Evolutionary conservation across 2,329 filamentous ascomycete species (phyloP), one percentile per base, ranked within the genome.

Genomic region (Aspergillus quadrilineatus): DNA sequence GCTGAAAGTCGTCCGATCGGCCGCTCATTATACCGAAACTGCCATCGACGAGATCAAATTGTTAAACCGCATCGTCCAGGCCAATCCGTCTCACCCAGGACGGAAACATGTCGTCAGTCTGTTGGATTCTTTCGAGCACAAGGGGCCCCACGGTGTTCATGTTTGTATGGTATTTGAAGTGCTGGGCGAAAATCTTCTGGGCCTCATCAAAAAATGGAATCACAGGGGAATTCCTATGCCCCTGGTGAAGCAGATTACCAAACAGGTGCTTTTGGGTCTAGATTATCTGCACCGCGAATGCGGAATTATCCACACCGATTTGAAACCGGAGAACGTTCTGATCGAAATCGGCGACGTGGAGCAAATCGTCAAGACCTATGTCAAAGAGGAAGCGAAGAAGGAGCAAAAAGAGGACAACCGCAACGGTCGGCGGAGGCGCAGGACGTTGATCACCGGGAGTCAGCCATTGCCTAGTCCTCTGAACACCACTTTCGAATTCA

Each of bases 111-210:
- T 97, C 62, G 94, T 99, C 73, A 96, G 92, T 74, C 82, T 99
- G 39, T 84, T 97, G 66, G 93, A 97, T 75, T 96, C 91, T 0
- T 99, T 99, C 74, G 93, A 97, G 73, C 94, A 97, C 79, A 95
- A 95, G 75, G 94, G 94, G 8, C 93, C 93, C 43, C 95, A 99
- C 69, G 94, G 94, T 47, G 89, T 91, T 50, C 94, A 99, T 71
- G 92, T 97, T 57, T 99, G 94, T 80, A 97, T 99, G 93, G 94
- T 99, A 6, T 99, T 99, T 68, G 94, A 99, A 75, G 94, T 99
- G 3, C 77, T 99, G 55, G 94, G 94, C 53, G 92, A 97, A 82
- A 97, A 97, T 71, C 77, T 97, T 62, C 79, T 97, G 52, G 93
- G 94, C 28, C 77, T 99, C 71, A 97, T 99, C 81, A 97, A 97